Evolutionary conservation across 2,329 filamentous ascomycete genomes (phyloP).

Genomic region (Diaporthe sp.): DNA sequence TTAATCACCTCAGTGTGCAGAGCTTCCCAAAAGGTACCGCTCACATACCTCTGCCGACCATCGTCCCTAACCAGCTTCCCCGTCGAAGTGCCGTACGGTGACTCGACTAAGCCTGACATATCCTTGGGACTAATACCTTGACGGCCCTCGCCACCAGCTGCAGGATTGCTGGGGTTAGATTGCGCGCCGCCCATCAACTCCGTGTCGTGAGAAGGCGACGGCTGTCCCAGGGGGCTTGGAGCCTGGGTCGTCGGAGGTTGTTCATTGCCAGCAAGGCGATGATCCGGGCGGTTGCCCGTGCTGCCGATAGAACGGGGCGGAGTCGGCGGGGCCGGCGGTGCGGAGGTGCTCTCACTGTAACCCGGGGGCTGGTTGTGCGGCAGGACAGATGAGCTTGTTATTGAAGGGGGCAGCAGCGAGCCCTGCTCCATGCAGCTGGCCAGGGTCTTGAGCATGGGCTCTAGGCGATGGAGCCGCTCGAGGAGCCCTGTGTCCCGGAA

Average conservation of each 20-base stretch:
- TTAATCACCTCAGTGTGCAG: constrained; percentile 8
- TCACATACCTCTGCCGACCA: constrained; percentile 17
- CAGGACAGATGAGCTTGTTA: not conserved
- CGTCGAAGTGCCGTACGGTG: constrained; percentile 1
- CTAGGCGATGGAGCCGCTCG: constrained; percentile 10
- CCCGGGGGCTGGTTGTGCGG: not conserved
- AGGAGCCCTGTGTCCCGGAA: not conserved
- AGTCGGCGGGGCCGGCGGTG: not conserved
- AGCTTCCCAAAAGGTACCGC: constrained; percentile 10
- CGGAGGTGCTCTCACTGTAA: not conserved
- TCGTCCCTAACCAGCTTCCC: constrained; percentile 19
- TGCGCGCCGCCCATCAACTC: not conserved
- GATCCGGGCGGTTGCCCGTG: not conserved
- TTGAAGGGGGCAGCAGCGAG: not conserved
- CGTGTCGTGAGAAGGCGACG: not conserved
- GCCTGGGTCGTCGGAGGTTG: not conserved
- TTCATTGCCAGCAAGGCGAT: not conserved
- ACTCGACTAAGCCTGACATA: constrained; percentile 1
- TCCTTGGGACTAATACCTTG: not conserved
- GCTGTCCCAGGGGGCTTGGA: not conserved
- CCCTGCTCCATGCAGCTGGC: constrained; percentile 12
- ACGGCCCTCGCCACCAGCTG: not conserved
- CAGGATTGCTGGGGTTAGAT: not conserved
- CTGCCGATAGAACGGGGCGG: not conserved
- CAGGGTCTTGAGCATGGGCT: constrained; percentile 22